Conservation (phyloP, 495 filamentous ascomycete genomes). For the Aspergillus panamensis region DNA sequence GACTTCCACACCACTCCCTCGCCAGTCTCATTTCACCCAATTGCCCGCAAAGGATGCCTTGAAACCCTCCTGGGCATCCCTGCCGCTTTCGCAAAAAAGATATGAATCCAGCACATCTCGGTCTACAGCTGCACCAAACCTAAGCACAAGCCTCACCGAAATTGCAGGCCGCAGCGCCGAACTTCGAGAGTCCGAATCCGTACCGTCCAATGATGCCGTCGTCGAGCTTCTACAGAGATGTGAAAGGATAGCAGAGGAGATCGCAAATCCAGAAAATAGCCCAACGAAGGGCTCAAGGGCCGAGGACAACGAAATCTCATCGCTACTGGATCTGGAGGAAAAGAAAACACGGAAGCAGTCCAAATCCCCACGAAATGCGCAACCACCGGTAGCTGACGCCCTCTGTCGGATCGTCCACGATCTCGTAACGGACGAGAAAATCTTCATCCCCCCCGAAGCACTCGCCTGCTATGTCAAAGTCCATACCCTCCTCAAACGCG, state of each 20-base stretch:
- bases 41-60: constrained; percentile 17
- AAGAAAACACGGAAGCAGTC: constrained; percentile 26
- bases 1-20: constrained; percentile 7
- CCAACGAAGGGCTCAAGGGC: constrained; percentile 15
- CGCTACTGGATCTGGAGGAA: constrained; percentile 51
- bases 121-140: constrained; percentile 8
- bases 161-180: constrained; percentile 28
- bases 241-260: constrained; percentile 35
- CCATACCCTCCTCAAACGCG: constrained; percentile 65
- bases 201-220: constrained; percentile 40
- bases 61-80: constrained; percentile 2
- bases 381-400: constrained; percentile 33
- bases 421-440: constrained; percentile 67
- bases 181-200: constrained; percentile 31
- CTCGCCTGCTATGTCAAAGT: constrained; percentile 67
- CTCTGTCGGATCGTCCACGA: constrained; percentile 56
- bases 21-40: constrained; percentile 17
- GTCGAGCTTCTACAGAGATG: constrained; percentile 44
- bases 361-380: constrained; percentile 18
- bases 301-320: constrained; percentile 45
- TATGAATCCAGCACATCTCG: constrained; percentile 19
- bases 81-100: constrained; percentile 5
- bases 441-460: constrained; percentile 74
- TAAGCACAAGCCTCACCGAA: constrained; percentile 24
- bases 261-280: constrained; percentile 33